Evolutionary conservation across 1,284 basidiomycete genomes (phyloP), one percentile per base, ranked within the genome.

Genomic region (Caloboletus firmus): DNA sequence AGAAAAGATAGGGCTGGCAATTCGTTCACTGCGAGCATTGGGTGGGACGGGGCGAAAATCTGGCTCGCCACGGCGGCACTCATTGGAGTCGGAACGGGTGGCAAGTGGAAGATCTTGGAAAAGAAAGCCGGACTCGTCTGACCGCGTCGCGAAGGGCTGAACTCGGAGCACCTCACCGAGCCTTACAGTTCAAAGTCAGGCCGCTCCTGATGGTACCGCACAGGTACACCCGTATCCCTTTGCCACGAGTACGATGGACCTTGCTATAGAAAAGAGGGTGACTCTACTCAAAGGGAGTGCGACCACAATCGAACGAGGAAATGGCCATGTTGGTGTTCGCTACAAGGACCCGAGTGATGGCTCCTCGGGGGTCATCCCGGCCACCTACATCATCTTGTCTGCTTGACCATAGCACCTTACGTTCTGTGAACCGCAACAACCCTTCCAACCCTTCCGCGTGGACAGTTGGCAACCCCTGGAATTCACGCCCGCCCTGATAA

Each of bases 181-280:
- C 73, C 74, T 3, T 89, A 87, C 65, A 73, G 75, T 4, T 72
- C 83, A 0, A 84, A 89, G 59, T 83, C n/a, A n/a, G n/a, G n/a
- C 85, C n/a, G 72, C 72, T 11, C 62, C 72, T 3, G 80, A 78
- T 6, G 77, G 77, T 17, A 92, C 90, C 0, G 89, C 89, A 1
- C 91, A 93, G 69, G 89, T 93, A 2, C 88, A 92, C 57, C 92
- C 92, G 0, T 85, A 85, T 61, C 77, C 82, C 6, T 90, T 97
- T 70, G 93, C 92, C 0, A 82, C 80, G 17, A 85, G 82, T 64
- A 87, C 97, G 76, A 80, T 89, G 59, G 78, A 83, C 8, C 76
- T 89, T 28, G 86, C 90, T 5, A 72, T 80, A 43, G 78, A 82
- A 50, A 74, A 72, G 46, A 83, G 84, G 9, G 79, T 76, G 26